These are phyloP conservation scores for Orobanche coerulescens DNA, from an alignment of 257 asterid genomes.

Conservation along the genomic window DNA sequence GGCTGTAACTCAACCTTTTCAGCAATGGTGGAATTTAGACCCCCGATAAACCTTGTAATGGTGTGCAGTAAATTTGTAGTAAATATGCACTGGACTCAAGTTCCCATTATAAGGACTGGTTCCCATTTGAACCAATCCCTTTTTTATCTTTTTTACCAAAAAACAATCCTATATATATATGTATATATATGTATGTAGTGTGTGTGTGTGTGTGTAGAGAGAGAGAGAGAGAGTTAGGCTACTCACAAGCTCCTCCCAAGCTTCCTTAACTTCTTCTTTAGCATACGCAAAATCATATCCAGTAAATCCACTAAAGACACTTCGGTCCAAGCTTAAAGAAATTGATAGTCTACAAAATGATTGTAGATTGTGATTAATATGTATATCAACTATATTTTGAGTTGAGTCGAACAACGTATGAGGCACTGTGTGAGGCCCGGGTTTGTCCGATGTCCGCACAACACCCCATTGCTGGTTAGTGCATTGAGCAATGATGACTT, in stretches of 20 bases:
- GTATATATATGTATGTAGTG: neutral
- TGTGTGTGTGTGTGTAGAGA: no score
- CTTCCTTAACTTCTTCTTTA: constrained; percentile 90
- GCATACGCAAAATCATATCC: constrained; percentile 99
- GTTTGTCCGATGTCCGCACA: constrained; percentile 95
- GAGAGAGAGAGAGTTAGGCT: constrained; percentile 19
- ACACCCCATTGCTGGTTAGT: constrained; percentile 95
- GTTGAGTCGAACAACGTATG: constrained; percentile 18
- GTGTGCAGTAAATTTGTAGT: no score
- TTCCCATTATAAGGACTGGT: no score
- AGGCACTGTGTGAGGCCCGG: constrained; percentile 93
- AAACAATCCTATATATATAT: neutral
- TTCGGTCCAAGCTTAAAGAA: constrained; percentile 82
- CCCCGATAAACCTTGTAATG: no score
- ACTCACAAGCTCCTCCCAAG: constrained; percentile 99
- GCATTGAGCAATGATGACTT: constrained; percentile 88
- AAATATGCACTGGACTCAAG: no score
- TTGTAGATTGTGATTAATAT: constrained; percentile 21
- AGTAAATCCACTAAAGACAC: constrained; percentile 81
- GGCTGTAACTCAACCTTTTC: no score
- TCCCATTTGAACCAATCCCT: no score
- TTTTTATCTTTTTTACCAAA: no score
- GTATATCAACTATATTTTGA: constrained; percentile 12
- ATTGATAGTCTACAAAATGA: constrained; percentile 60
- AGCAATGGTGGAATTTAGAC: no score